Conservation (phyloP, 2,329 filamentous ascomycete genomes). For the Aspergillus caelatus region DNA sequence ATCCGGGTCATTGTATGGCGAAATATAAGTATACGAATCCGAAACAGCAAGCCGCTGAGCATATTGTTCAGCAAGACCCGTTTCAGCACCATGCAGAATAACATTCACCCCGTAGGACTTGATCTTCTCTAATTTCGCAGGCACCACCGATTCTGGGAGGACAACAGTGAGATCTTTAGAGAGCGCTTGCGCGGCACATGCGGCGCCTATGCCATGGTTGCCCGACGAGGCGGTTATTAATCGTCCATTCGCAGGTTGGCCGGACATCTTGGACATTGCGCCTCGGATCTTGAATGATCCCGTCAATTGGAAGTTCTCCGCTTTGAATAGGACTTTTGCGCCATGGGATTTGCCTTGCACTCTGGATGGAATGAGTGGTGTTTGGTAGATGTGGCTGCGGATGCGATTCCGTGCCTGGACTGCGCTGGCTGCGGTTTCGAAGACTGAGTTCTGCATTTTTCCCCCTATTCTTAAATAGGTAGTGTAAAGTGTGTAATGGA, state of each 20-base stretch:
- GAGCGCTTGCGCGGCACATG: not conserved
- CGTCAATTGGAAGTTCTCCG: slow-evolving; percentile 5
- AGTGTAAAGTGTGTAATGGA: not conserved
- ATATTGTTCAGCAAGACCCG: not conserved
- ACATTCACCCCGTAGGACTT: not conserved
- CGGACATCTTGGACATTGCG: slow-evolving; percentile 4
- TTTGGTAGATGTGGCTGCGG: slow-evolving; percentile 8
- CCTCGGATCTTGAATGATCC: slow-evolving; percentile 7
- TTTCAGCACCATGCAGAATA: not conserved
- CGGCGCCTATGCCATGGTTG: not conserved
- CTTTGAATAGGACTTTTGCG: slow-evolving; percentile 1
- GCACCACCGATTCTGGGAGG: not conserved
- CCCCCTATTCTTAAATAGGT: not conserved
- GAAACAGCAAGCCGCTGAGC: not conserved
- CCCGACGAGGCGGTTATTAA: not conserved
- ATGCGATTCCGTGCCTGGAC: slow-evolving; percentile 6
- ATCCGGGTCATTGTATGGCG: not conserved
- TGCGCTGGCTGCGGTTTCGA: not conserved
- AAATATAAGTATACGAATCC: not conserved
- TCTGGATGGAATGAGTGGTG: slow-evolving; percentile 1
- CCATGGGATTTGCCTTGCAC: not conserved
- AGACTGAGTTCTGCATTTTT: not conserved
- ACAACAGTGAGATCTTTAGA: not conserved
- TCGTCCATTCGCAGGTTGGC: not conserved
- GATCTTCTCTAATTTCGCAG: not conserved